Conservation (phyloP, 164 flowering plant genomes). For the Chimonanthus salicifolius region DNA sequence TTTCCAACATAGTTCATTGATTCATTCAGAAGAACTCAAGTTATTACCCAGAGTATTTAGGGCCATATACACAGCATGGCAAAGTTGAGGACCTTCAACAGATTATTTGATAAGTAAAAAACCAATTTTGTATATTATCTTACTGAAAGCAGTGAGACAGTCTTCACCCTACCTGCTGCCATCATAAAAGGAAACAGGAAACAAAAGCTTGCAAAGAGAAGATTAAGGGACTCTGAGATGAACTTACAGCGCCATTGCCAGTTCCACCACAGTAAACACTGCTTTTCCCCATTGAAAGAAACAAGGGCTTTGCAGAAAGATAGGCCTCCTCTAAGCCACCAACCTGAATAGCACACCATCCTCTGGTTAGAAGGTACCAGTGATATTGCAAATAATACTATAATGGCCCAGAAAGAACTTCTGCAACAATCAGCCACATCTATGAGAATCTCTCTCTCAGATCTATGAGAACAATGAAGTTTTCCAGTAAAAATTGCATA, state of each 20-base stretch:
- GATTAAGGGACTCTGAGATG: not conserved
- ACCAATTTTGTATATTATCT: not conserved
- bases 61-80: not conserved
- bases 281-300: constrained; percentile 83
- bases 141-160: not conserved
- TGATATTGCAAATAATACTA: too few species aligned
- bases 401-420: too few species aligned
- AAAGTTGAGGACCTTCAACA: not conserved
- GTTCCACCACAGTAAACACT: constrained; percentile 77
- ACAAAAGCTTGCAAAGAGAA: not conserved
- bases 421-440: too few species aligned
- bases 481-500: constrained; percentile 1
- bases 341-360: constrained; percentile 43
- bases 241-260: constrained; percentile 83
- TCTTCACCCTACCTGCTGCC: too few species aligned
- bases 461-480: not conserved
- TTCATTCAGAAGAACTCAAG: not conserved
- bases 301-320: constrained; percentile 56
- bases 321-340: constrained; percentile 83
- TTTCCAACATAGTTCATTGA: not conserved
- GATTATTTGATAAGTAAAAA: not conserved
- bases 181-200: not conserved
- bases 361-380: not conserved
- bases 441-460: too few species aligned
- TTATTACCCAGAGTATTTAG: not conserved